A percentile compares a stretch with the other conserved stretches of the same genome.
These are phyloP conservation scores for Rhodotorula paludigena DNA, from an alignment of 768 basidiomycete genomes.

Conservation along the genomic window DNA sequence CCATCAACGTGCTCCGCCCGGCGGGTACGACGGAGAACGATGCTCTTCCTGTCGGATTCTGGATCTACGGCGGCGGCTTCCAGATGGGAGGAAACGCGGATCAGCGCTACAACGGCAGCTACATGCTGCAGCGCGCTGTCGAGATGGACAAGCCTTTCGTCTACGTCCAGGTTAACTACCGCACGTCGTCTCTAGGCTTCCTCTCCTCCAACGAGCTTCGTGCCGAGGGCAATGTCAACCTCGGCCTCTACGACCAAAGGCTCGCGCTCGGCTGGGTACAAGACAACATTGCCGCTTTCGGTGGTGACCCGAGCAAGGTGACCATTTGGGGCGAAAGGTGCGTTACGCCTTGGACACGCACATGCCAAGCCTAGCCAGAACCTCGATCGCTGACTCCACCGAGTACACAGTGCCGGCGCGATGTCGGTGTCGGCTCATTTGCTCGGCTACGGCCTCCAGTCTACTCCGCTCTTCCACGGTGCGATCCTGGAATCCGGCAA, in stretches of 20 bases:
- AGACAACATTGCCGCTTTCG: slow-evolving; percentile 63
- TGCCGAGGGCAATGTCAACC: slow-evolving; percentile 20
- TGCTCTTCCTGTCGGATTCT: slow-evolving; percentile 30
- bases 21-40: slow-evolving; percentile 2
- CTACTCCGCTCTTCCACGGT: slow-evolving; percentile 28
- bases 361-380: neutral
- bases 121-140: slow-evolving; percentile 32
- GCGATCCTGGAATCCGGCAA: slow-evolving; percentile 32
- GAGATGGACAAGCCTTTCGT: slow-evolving; percentile 38
- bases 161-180: slow-evolving; percentile 35
- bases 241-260: slow-evolving; percentile 41
- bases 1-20: slow-evolving; percentile 37
- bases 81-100: slow-evolving; percentile 24
- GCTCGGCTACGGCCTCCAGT: slow-evolving; percentile 22
- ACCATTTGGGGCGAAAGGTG: slow-evolving; percentile 35
- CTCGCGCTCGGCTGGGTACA: slow-evolving; percentile 60
- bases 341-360: neutral
- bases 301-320: slow-evolving; percentile 60
- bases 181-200: slow-evolving; percentile 35
- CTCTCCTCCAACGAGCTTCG: slow-evolving; percentile 8
- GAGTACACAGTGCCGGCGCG: slow-evolving; percentile 27
- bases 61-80: slow-evolving; percentile 45
- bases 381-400: no score
- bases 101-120: slow-evolving; percentile 36
- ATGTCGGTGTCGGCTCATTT: slow-evolving; percentile 13